A percentile compares a stretch with the other conserved stretches of the same genome.
Evolutionary conservation across 768 basidiomycete genomes (phyloP).

Genomic region (Russula sp.): DNA sequence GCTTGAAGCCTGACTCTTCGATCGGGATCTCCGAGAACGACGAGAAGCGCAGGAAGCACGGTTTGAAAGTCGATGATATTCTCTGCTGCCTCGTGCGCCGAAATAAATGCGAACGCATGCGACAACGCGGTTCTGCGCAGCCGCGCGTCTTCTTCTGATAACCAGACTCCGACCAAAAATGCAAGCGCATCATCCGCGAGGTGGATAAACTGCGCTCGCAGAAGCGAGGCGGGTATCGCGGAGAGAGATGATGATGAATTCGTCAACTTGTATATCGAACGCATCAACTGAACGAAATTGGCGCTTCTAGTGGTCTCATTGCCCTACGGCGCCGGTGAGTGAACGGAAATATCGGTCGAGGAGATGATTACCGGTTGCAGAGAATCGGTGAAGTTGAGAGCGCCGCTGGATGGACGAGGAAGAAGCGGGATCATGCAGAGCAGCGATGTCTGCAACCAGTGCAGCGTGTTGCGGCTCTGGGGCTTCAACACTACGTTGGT

Average conservation of each 20-base stretch:
- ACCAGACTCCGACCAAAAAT: constrained; percentile 76
- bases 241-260: constrained; percentile 46
- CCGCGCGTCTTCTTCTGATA: constrained; percentile 24
- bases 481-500: constrained; percentile 52
- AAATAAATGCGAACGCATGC: constrained; percentile 75
- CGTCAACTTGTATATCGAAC: constrained; percentile 56
- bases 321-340: not conserved
- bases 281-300: constrained; percentile 53
- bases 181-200: constrained; percentile 64
- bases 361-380: constrained; percentile 8
- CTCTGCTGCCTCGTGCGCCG: constrained; percentile 52
- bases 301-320: constrained; percentile 23
- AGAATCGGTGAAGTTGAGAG: constrained; percentile 45
- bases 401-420: constrained; percentile 34
- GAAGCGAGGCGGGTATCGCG: constrained; percentile 46
- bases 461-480: constrained; percentile 45
- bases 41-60: constrained; percentile 61
- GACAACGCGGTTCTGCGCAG: constrained; percentile 52
- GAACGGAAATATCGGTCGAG: not conserved
- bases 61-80: constrained; percentile 72
- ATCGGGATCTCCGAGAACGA: constrained; percentile 46
- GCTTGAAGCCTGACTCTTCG: constrained; percentile 42
- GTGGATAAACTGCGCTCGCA: constrained; percentile 58
- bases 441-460: constrained; percentile 52
- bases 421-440: constrained; percentile 46